phyloP scores from a whole-genome alignment of 352 stramenopile genomes.

The Phytophthora cactorum region DNA sequence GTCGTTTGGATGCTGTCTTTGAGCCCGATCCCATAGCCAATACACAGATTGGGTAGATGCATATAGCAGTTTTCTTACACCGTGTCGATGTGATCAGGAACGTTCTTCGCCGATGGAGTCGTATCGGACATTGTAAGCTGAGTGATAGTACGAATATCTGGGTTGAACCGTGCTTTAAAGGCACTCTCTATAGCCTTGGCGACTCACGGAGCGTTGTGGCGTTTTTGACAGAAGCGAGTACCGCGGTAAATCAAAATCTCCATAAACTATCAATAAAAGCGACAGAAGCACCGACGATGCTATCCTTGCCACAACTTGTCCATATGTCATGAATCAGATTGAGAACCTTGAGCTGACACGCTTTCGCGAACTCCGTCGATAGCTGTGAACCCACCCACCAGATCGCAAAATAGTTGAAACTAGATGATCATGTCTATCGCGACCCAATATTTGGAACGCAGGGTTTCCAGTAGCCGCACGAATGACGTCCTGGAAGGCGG shows the following conservation, averaged over 20 bases:
- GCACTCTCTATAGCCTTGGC: constrained; percentile 9
- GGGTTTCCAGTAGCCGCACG: background rate
- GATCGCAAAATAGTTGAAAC: background rate
- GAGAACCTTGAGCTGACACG: background rate
- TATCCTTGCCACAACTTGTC: background rate
- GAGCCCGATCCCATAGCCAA: constrained; percentile 12
- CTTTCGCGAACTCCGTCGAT: background rate
- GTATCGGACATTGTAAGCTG: constrained; percentile 6
- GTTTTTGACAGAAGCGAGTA: background rate
- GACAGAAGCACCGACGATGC: background rate
- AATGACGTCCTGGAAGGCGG: background rate
- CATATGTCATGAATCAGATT: background rate
- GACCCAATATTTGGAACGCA: background rate
- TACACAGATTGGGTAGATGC: constrained; percentile 19
- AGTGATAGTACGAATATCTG: background rate
- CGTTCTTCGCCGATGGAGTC: background rate
- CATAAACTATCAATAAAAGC: background rate
- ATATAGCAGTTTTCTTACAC: constrained; percentile 19
- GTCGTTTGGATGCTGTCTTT: constrained; percentile 16
- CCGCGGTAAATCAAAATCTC: background rate
- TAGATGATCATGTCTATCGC: constrained; percentile 4
- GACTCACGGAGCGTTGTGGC: background rate
- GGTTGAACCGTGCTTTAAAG: background rate
- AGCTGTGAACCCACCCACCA: background rate
- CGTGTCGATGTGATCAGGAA: constrained; percentile 9